Evolutionary conservation across 768 basidiomycete species (phyloP), one percentile per base, ranked within the genome.

Genomic region (Pholiota microspora): DNA sequence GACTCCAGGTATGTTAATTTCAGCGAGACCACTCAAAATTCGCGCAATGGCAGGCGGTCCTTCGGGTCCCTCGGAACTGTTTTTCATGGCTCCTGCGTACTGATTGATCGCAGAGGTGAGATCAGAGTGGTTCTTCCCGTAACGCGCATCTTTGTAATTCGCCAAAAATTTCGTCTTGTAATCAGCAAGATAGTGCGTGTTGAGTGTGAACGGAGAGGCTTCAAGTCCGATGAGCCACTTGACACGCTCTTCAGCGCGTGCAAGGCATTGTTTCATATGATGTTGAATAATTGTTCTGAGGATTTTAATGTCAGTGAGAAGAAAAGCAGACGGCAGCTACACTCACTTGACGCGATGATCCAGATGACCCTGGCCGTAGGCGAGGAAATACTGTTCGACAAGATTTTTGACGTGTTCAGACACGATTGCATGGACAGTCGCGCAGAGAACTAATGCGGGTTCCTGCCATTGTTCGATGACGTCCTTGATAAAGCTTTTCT

Each of bases 221-320:
- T 88, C 84, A 13, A 85, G 63, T 0, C 65, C 59, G 10, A 84
- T 67, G 4, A 84, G 68, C 81, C 82, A 84, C 0, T 64, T 50
- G 13, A 88, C 71, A 42, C 66, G 72, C 15, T 67, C 62, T 25
- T 75, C 68, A 0, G 82, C 71, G 3, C 60, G 63, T 0, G 69
- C 64, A 6, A 74, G 69, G 21, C 79, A 76, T 4, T 69, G 57
- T 18, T 77, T 73, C 32, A 87, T 66, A 55, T 85, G 79, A 0
- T 82, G 76, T 7, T 77, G 65, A 2, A 88, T 64, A 25, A 68
- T 63, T 9, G 51, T 50, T 44, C 69, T 68, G 35, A 7, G 35
- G 7, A 42, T n/a, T n/a, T n/a, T n/a, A n/a, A n/a, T n/a, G 40
- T 21, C 2, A 9, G 23, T 6, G 32, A 36, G 16, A 18, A 29